Base-by-base conservation (phyloP, 257 asterid genomes). In the Solanum acaule region DNA sequence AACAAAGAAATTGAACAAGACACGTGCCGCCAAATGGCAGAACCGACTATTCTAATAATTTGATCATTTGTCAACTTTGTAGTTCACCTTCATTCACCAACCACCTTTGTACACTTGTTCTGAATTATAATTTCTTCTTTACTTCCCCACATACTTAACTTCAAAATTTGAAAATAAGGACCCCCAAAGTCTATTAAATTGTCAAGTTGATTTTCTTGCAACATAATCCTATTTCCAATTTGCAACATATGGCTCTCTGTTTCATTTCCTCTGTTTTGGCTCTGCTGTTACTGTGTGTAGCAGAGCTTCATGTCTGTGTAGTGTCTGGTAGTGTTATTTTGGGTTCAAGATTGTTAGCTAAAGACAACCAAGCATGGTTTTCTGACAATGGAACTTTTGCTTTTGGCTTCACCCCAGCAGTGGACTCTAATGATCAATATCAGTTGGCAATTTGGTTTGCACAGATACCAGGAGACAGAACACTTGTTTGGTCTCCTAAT, bases 41-140 rank as follows among this genome's bases (percentile, higher is more conserved):
- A 46, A 82, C 86, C 86, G 86, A 18, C 70, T n/a, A 16, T 31
- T 49, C 6, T 25, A 81, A 81, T 27, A 29, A 81, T 18, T 81
- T 81, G 70, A 23, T 46, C 42, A 82, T 88, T 92, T 94, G 91
- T 94, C 97, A 96, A 94, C 96, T 63, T 88, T 92, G 90, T 91
- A 90, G 98, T 89, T 94, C 96, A 94, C 91, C 99, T 89, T 94
- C 95, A 94, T 90, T 98, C 90, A 94, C 98, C 96, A 94, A 91
- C 99, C 91, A 94, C 98, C 94, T 10, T 12, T 61, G 90, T 16
- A 93, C 92, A 94, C 95, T 93, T 94, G 96, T 93, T 90, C 61
- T 75, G 71, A 68, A 89, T 88, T 15, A 6, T 77, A 4, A 78
- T 40, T 22, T 86, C 87, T 86, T 73, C 87, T 88, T 88, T 46